Evolutionary conservation across 108 stramenopile genomes (phyloP), one percentile per base, ranked within the genome.

Genomic region (Stephanodiscus minutulus): DNA sequence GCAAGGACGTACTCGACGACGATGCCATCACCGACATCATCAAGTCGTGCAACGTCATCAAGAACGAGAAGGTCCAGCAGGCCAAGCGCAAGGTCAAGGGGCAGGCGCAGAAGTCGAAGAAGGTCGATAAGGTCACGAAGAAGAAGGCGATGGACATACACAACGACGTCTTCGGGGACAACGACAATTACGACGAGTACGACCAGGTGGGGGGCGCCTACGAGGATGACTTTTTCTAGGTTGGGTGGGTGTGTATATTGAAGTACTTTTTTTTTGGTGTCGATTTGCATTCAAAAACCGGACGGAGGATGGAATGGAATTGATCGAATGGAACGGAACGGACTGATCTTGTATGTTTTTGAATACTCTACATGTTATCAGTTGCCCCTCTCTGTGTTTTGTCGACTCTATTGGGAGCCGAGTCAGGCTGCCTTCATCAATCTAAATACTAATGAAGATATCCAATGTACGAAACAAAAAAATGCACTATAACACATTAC

Each of bases 221-320:
- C 66, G 92, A 96, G 68, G 92, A 93, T 73, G 88, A 75, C 47
- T 93, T 93, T 82, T 96, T 96, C 77, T 96, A 86, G 91, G 37
- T 24, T 24, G 39, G 63, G 55, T 1, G 36, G 27, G 18, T 46
- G 48, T 62, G 48, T 12, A 41, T 8, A 9, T 8, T 11, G 39
- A 8, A 41, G 3, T 41, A 41, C 39, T 41, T 8, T 41, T 12
- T 39, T 39, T 41, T 12, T 39, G 5, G 7, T 4, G 11, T 11
- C 5, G 39, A 39, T 39, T 4, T 0, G 39, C 39, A 1, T 39
- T 39, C 9, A 8, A 1, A 8, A 33, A 5, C 31, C 5, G 31
- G 31, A 33, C 31, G n/a, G n/a, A n/a, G n/a, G n/a, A n/a, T 33
- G 31, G 31, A 33, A 2, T 33, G 31, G 31, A 33, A 2, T 33